Evolutionary conservation across 176 grass and related monocot species (phyloP).

Genomic region (Elymus sibiricus): DNA sequence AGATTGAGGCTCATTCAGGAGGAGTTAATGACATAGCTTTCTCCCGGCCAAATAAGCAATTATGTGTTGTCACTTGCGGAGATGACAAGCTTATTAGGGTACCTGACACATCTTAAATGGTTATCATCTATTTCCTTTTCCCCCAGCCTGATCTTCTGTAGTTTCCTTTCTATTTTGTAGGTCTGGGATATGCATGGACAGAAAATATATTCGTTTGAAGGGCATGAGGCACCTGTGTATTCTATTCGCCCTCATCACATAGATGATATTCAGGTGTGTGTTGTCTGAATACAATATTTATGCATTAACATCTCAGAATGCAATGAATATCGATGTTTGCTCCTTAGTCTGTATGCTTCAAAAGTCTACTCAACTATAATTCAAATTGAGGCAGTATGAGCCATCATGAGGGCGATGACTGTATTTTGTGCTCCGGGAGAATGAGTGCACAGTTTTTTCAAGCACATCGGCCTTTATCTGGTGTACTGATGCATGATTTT

Average conservation of each 20-base stretch:
- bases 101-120: slow-evolving; percentile 23
- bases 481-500: slow-evolving; percentile 7
- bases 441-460: not conserved
- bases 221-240: slow-evolving; percentile 92
- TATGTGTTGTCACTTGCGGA: slow-evolving; percentile 89
- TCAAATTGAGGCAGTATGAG: not conserved
- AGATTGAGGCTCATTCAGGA: slow-evolving; percentile 96
- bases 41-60: slow-evolving; percentile 74
- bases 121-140: not conserved
- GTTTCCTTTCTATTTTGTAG: slow-evolving; percentile 46
- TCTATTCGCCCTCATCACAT: slow-evolving; percentile 84
- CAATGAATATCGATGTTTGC: not conserved
- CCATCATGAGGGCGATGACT: not conserved
- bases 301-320: not conserved
- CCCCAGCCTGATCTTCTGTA: slow-evolving; percentile 22
- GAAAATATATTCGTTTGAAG: slow-evolving; percentile 75
- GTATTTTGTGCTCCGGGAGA: slow-evolving; percentile 4
- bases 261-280: slow-evolving; percentile 72
- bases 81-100: slow-evolving; percentile 98
- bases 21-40: slow-evolving; percentile 97
- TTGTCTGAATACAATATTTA: not conserved
- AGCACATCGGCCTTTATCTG: not conserved
- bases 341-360: slow-evolving; percentile 1
- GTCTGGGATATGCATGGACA: slow-evolving; percentile 89
- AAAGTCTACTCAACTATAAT: not conserved